Percentiles rank a stretch among this genome's conserved stretches.
phyloP scores from a whole-genome alignment of 768 basidiomycete genomes.

The Hygrophoropsis aurantiaca region DNA sequence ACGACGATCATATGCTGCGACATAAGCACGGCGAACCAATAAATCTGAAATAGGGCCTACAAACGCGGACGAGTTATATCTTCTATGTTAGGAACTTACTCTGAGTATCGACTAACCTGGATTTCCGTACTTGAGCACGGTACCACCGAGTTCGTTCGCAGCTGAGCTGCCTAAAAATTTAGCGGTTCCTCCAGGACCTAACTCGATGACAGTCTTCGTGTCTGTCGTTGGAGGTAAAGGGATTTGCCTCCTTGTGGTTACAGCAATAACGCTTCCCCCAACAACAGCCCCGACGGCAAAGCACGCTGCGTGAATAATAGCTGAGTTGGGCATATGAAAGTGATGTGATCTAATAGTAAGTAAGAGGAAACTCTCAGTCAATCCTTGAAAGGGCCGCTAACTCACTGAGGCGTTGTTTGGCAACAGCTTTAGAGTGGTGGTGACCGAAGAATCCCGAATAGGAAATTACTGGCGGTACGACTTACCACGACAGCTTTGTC shows the following conservation, averaged over 20 bases:
- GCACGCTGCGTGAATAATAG: constrained; percentile 61
- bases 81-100: too few species aligned
- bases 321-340: constrained; percentile 41
- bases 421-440: constrained; percentile 2
- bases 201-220: constrained; percentile 39
- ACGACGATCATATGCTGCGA: constrained; percentile 87
- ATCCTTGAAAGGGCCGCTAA: too few species aligned
- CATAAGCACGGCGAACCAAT: constrained; percentile 79
- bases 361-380: too few species aligned
- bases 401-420: constrained; percentile 1
- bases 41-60: constrained; percentile 83
- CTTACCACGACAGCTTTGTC: too few species aligned
- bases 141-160: constrained; percentile 18
- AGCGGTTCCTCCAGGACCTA: constrained; percentile 46
- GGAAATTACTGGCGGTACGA: too few species aligned
- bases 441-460: too few species aligned
- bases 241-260: constrained; percentile 36
- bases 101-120: constrained; percentile 70
- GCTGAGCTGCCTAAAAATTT: constrained; percentile 35
- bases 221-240: constrained; percentile 11
- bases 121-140: constrained; percentile 75
- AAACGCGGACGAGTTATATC: constrained; percentile 5
- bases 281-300: constrained; percentile 83
- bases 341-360: too few species aligned
- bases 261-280: constrained; percentile 69